These are phyloP conservation scores for Trypanosoma avium DNA, from an alignment of 208 protist genomes.

Conservation along the genomic window DNA sequence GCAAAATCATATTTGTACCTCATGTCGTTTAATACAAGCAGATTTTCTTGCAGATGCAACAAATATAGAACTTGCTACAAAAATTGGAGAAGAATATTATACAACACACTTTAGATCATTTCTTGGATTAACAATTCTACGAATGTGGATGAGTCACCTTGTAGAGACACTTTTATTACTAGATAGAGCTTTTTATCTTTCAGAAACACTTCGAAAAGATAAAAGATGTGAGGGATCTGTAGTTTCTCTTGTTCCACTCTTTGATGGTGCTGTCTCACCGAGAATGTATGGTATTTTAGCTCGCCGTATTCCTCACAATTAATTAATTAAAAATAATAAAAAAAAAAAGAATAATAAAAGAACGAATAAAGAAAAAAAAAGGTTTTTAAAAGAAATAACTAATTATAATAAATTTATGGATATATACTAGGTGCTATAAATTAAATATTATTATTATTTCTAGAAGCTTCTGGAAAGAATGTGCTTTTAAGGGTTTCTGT, in stretches of 20 bases:
- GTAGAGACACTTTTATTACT: conserved; percentile 77
- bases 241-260: conserved; percentile 85
- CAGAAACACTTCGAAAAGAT: conserved; percentile 36
- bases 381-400: too few relatives aligned
- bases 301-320: conserved; percentile 40
- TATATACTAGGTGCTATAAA: too few relatives aligned
- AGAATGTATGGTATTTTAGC: conserved; percentile 85
- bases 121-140: conserved; percentile 78
- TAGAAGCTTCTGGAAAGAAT: too few relatives aligned
- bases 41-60: conserved; percentile 23
- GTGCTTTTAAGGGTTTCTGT: too few relatives aligned
- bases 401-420: too few relatives aligned
- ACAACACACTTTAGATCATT: conserved; percentile 59
- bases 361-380: too few relatives aligned
- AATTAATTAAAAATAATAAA: too few relatives aligned
- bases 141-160: conserved; percentile 91
- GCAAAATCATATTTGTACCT: conserved; percentile 40
- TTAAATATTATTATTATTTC: too few relatives aligned
- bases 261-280: conserved; percentile 79
- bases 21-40: conserved; percentile 47
- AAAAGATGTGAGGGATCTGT: conserved; percentile 30
- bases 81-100: conserved; percentile 39
- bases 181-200: conserved; percentile 75
- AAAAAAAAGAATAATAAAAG: too few relatives aligned
- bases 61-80: conserved; percentile 17